phyloP scores from a whole-genome alignment of 495 filamentous ascomycete genomes.

The Penicillium cosmopolitanum region DNA sequence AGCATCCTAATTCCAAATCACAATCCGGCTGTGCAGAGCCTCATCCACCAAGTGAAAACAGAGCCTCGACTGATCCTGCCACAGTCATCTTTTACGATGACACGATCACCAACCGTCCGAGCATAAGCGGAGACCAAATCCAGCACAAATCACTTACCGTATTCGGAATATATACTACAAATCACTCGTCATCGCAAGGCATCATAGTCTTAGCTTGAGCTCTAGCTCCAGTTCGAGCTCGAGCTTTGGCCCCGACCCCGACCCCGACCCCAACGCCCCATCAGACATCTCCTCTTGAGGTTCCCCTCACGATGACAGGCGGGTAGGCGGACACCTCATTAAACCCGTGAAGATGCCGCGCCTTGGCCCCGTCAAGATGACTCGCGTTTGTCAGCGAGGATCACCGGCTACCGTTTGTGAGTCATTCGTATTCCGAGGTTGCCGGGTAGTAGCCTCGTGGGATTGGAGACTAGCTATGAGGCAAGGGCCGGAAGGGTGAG shows the following conservation, averaged over 20 bases:
- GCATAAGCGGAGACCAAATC: background rate
- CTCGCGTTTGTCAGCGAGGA: slow-evolving; percentile 1
- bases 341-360: background rate
- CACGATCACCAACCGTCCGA: background rate
- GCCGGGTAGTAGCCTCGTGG: slow-evolving; percentile 6
- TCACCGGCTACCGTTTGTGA: slow-evolving; percentile 1
- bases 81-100: background rate
- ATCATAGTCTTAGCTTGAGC: too few relatives aligned
- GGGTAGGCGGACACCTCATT: background rate
- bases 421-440: slow-evolving; percentile 14
- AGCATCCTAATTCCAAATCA: background rate
- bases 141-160: background rate
- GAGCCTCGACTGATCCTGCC: background rate
- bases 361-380: background rate
- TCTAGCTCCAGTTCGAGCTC: too few relatives aligned
- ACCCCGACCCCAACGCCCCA: too few relatives aligned
- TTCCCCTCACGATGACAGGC: too few relatives aligned
- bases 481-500: slow-evolving; percentile 3
- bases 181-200: too few relatives aligned
- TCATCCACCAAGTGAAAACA: background rate
- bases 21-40: background rate
- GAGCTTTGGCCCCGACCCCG: too few relatives aligned
- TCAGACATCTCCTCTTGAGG: background rate
- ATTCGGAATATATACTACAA: background rate
- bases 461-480: background rate